Percentiles rank a stretch among this genome's conserved stretches.
phyloP scores from a whole-genome alignment of 139 green algal species.

The Chlamydomonas eustigma region DNA sequence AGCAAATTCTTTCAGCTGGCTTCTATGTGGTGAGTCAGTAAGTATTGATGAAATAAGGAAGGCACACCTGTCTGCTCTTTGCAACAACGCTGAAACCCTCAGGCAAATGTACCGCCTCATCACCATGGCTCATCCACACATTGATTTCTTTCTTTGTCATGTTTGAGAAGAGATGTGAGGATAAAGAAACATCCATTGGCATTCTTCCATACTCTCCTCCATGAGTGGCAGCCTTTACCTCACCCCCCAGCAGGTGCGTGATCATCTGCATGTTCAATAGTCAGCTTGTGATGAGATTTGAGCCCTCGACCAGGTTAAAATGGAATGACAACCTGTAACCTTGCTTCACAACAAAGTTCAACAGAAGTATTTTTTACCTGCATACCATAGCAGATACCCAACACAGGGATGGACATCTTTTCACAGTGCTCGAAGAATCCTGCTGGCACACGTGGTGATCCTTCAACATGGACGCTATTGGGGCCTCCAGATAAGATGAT shows the following conservation, averaged over 20 bases:
- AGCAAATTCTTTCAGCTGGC: too few species aligned
- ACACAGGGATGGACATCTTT: constrained; percentile 68
- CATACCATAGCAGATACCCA: constrained; percentile 99
- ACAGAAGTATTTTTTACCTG: too few species aligned
- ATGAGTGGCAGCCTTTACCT: constrained; percentile 62
- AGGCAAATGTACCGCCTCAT: constrained; percentile 85
- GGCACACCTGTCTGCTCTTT: constrained; percentile 68
- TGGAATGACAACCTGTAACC: too few species aligned
- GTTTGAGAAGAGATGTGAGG: constrained; percentile 67
- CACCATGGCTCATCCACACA: constrained; percentile 99
- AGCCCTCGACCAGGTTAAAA: too few species aligned
- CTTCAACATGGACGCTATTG: constrained; percentile 92
- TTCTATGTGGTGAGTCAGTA: too few species aligned
- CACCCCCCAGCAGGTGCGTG: constrained; percentile 64
- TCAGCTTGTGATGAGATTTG: too few species aligned
- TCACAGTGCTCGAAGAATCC: constrained; percentile 79
- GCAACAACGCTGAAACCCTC: constrained; percentile 80
- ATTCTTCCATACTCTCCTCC: constrained; percentile 96
- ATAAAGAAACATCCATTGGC: constrained; percentile 67
- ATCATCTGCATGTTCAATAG: constrained; percentile 28
- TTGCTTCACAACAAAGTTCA: too few species aligned
- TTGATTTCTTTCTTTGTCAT: constrained; percentile 25
- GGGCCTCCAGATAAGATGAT: constrained; percentile 95
- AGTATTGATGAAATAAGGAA: too few species aligned
- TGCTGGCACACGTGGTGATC: constrained; percentile 75